Conservation (phyloP, 306 rosid species). For the Cyclanthera cordifolia region DNA sequence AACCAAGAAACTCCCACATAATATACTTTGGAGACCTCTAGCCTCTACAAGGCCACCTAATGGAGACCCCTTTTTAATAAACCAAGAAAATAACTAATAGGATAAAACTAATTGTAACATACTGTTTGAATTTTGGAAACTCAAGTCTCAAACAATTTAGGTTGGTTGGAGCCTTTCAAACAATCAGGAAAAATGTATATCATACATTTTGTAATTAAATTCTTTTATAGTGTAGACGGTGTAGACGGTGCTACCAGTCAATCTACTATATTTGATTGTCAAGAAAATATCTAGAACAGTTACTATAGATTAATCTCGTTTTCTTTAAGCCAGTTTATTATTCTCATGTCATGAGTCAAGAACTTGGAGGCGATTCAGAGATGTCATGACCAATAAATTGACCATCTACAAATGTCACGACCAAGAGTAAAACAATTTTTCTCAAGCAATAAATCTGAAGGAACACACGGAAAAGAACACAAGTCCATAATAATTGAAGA, state of each 20-base stretch:
- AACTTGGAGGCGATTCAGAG: no score
- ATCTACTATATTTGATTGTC: no score
- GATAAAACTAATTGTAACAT: not conserved
- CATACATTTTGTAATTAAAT: not conserved
- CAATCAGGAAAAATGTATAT: not conserved
- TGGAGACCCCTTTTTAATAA: not conserved
- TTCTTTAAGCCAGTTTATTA: no score
- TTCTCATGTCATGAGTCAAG: no score
- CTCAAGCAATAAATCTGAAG: not conserved
- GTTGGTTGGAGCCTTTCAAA: not conserved
- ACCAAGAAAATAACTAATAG: not conserved
- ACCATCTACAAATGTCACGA: not conserved
- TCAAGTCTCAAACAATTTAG: not conserved
- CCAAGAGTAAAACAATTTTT: not conserved
- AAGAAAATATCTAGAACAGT: no score
- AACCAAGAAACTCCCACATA: no score
- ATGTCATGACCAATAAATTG: no score
- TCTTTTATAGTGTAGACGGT: not conserved
- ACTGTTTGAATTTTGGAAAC: not conserved
- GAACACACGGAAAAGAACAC: not conserved
- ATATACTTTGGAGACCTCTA: no score
- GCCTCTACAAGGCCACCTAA: no score
- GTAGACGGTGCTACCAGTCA: not conserved
- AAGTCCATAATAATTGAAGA: no score
- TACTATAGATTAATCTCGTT: no score